These are phyloP conservation scores for Aureobasidium sp. DNA, from an alignment of 2,329 filamentous ascomycete species.

Conservation along the genomic window DNA sequence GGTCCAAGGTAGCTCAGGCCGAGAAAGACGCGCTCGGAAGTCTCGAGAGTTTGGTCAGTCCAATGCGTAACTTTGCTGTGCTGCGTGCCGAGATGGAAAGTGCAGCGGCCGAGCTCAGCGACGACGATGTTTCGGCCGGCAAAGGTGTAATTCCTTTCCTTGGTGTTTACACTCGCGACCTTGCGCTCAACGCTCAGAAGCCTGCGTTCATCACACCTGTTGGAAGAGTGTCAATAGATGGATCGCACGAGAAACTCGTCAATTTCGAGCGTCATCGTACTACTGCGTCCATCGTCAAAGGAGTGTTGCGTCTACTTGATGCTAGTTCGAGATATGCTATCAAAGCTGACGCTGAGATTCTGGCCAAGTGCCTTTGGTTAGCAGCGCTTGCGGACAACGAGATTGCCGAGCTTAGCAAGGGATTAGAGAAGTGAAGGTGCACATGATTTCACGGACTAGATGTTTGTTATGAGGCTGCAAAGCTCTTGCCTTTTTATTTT, in stretches of 20 bases:
- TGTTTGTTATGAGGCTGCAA: background rate
- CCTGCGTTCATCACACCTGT: conserved; percentile 54
- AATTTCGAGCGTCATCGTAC: conserved; percentile 79
- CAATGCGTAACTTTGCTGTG: conserved; percentile 68
- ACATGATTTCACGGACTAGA: background rate
- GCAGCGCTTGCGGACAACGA: conserved; percentile 68
- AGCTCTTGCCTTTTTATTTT: background rate
- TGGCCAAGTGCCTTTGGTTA: conserved; percentile 79
- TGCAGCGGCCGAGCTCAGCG: conserved; percentile 19
- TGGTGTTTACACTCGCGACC: conserved; percentile 70
- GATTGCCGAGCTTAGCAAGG: conserved; percentile 38
- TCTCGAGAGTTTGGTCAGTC: conserved; percentile 65
- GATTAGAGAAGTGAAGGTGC: conserved; percentile 17
- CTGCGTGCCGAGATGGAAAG: conserved; percentile 74
- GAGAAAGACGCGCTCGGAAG: conserved; percentile 60
- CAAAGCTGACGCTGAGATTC: conserved; percentile 65
- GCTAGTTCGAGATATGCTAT: conserved; percentile 68
- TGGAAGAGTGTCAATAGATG: conserved; percentile 35
- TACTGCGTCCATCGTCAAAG: conserved; percentile 70
- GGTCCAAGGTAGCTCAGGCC: conserved; percentile 57
- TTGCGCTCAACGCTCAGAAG: conserved; percentile 73
- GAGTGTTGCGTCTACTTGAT: conserved; percentile 67
- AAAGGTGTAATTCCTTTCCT: conserved; percentile 77
- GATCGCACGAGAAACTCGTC: conserved; percentile 51
- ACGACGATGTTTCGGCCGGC: conserved; percentile 30